A percentile compares a stretch with the other conserved stretches of the same genome.
phyloP scores from a whole-genome alignment of 116 monocot species.

The Thalassia testudinum region DNA sequence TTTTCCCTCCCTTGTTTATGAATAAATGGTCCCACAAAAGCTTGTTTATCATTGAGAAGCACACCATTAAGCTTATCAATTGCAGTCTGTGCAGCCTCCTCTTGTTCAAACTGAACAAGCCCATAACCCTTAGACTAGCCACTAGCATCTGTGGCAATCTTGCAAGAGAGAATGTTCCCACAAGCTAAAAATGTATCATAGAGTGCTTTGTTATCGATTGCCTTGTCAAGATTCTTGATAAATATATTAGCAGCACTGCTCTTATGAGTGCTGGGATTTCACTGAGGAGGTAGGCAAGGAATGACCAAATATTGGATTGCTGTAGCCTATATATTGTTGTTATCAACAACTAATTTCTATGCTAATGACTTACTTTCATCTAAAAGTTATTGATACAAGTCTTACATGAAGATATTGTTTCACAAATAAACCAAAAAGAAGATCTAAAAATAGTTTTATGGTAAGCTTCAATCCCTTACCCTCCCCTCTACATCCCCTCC shows the following conservation, averaged over 20 bases:
- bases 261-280: constrained; percentile 70
- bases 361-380: too few species aligned
- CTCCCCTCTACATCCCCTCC: too few species aligned
- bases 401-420: too few species aligned
- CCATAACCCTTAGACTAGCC: constrained; percentile 95
- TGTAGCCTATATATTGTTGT: too few species aligned
- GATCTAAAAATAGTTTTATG: too few species aligned
- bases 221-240: constrained; percentile 89
- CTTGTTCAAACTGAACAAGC: constrained; percentile 79
- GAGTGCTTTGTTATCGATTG: constrained; percentile 84
- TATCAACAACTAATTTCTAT: too few species aligned
- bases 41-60: constrained; percentile 83
- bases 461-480: too few species aligned
- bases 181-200: constrained; percentile 74
- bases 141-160: constrained; percentile 60
- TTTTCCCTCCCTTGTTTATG: constrained; percentile 81
- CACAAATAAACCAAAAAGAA: too few species aligned
- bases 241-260: constrained; percentile 89
- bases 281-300: too few species aligned
- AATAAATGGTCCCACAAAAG: constrained; percentile 80
- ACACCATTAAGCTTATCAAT: constrained; percentile 85
- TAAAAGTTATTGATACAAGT: too few species aligned
- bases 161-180: constrained; percentile 89
- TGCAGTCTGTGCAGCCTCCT: constrained; percentile 64
- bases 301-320: too few species aligned